Evolutionary conservation across 371 early-diverging fungal species (phyloP), one percentile per base, ranked within the genome.

Genomic region (Mucor racemosus): DNA sequence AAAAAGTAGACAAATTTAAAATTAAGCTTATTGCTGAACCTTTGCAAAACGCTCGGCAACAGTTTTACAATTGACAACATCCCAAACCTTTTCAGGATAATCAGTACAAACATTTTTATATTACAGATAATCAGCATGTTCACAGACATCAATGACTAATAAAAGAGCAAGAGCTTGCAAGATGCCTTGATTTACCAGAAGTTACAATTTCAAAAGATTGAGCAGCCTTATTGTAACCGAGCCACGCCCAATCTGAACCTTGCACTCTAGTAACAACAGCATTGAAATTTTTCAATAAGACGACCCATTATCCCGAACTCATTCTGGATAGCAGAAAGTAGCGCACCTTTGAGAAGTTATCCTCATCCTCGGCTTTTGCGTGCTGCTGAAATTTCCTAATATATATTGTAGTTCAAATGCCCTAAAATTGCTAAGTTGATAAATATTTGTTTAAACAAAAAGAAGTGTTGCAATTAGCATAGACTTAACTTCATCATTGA

Each of bases 161-260:
- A 99, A 78, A 44, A 98, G 98, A 50, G 92, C 83, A 58, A 86
- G 76, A 15, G 84, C 91, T 64, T 74, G 55, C 64, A 95, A 80
- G 46, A 95, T 94, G 80, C 96, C 96, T 85, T 99, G 99, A 87
- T 99, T 99, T 98, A 55, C 93, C 69, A 15, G 95, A 95, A 26
- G 96, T 94, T 42, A 88, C 88, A 53, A 99, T 94, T 68, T 92
- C 94, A 53, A 99, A 78, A 59, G 80, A 76, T 75, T 94, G 91
- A 64, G 79, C 78, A 34, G 77, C 84, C 81, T 89, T 90, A 84
- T 97, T 92, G 79, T 91, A 94, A 94, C 93, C 95, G 85, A 98
- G 81, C 99, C 99, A 99, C 6, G 93, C 95, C 99, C 99, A 99
- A 13, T 99, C 99, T 54, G 92, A 92, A 53, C 99, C 99, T 91